A percentile compares a stretch with the other conserved stretches of the same genome.
Evolutionary conservation across 1,284 basidiomycete genomes (phyloP).

Genomic region (Polyporus tsugae): DNA sequence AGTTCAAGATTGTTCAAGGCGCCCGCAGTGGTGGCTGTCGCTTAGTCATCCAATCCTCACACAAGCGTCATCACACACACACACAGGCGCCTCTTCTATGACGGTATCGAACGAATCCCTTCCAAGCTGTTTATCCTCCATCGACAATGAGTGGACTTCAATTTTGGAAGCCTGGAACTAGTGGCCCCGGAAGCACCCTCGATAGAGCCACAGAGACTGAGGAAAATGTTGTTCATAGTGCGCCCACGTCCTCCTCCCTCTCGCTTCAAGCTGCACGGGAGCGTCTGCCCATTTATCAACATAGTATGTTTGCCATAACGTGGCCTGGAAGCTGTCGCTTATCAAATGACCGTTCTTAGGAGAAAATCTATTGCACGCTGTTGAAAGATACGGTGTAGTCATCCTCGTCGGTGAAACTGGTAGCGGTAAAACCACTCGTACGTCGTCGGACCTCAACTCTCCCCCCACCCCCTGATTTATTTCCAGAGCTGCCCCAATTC

Average conservation of each 20-base stretch:
- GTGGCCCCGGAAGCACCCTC: constrained; percentile 86
- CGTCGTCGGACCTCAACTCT: constrained; percentile 41
- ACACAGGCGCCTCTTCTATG: neutral
- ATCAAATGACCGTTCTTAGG: constrained; percentile 50
- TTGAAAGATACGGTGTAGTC: constrained; percentile 85
- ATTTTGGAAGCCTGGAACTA: constrained; percentile 87
- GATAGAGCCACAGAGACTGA: constrained; percentile 86
- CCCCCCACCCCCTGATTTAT: neutral
- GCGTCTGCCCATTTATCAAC: constrained; percentile 88
- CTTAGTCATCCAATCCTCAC: neutral
- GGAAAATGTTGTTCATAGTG: constrained; percentile 71
- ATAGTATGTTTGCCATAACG: constrained; percentile 56
- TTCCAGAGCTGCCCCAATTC: constrained; percentile 91
- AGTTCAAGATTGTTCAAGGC: no score
- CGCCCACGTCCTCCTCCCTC: constrained; percentile 58
- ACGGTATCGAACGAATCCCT: neutral
- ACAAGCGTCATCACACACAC: neutral
- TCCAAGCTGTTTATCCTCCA: neutral
- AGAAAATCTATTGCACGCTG: constrained; percentile 80
- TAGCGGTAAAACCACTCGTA: constrained; percentile 97
- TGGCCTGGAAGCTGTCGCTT: neutral
- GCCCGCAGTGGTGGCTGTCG: neutral
- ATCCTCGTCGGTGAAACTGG: constrained; percentile 97
- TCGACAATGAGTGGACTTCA: constrained; percentile 52
- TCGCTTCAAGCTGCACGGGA: constrained; percentile 81